Evolutionary conservation across 192 early-diverging fungal species (phyloP).

Genomic region (Coemansia sp.): DNA sequence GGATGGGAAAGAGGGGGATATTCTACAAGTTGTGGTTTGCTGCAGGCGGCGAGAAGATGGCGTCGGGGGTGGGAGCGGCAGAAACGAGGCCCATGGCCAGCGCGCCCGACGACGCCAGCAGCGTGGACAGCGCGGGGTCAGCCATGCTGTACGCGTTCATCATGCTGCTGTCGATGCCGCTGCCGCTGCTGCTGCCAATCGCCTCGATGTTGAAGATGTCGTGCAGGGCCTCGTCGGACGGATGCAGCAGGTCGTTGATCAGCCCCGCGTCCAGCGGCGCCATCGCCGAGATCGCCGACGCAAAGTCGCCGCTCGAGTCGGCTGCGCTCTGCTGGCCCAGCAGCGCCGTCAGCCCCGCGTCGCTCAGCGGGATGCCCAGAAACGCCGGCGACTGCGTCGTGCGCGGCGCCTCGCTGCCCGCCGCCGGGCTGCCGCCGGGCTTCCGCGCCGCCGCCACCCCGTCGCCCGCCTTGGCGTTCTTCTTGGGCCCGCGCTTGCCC

Average conservation of each 20-base stretch:
- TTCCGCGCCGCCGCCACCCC: neutral
- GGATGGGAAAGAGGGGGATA: slow-evolving; percentile 5
- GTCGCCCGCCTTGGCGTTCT: neutral
- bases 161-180: neutral
- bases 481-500: slow-evolving; percentile 24
- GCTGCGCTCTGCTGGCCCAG: neutral
- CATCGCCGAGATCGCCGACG: neutral
- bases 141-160: neutral
- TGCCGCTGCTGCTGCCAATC: neutral
- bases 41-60: slow-evolving; percentile 16
- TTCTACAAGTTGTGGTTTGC: slow-evolving; percentile 34
- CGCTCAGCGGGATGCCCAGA: neutral
- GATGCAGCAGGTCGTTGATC: neutral
- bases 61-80: neutral
- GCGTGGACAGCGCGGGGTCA: neutral
- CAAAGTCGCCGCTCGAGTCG: neutral
- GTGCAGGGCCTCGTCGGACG: neutral
- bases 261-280: neutral
- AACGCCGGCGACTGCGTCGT: neutral
- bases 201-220: neutral
- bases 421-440: neutral
- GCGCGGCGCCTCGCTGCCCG: neutral
- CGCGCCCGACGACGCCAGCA: neutral
- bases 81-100: neutral
- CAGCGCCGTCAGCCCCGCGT: neutral